Evolutionary conservation across 768 basidiomycete genomes (phyloP).

Genomic region (Candolleomyces eurysporus): DNA sequence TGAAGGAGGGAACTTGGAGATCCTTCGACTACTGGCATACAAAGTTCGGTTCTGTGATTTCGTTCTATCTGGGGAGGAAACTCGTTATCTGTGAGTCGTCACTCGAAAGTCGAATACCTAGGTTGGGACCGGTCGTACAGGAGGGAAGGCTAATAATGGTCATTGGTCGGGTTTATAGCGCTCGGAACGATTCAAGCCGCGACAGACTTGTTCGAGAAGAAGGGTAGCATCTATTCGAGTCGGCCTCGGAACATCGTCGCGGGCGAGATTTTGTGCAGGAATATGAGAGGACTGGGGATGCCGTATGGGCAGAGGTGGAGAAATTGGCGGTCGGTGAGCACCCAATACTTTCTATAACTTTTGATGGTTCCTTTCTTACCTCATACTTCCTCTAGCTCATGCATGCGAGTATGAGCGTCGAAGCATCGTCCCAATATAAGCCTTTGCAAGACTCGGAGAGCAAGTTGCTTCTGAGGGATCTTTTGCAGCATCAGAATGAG

Average conservation of each 20-base stretch:
- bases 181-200: conserved; percentile 28
- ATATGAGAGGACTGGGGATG: conserved; percentile 32
- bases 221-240: conserved; percentile 31
- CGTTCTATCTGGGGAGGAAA: conserved; percentile 19
- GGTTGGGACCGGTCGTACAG: not conserved
- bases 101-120: not conserved
- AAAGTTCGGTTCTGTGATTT: conserved; percentile 17
- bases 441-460: conserved; percentile 21
- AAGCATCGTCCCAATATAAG: conserved; percentile 22
- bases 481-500: conserved; percentile 13
- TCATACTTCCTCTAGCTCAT: too few species aligned
- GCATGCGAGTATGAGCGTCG: conserved; percentile 11
- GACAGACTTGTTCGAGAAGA: conserved; percentile 30
- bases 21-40: not conserved
- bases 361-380: conserved; percentile 6
- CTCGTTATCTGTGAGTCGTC: conserved; percentile 18
- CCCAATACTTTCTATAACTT: not conserved
- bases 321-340: conserved; percentile 30
- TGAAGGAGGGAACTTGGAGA: not conserved
- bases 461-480: conserved; percentile 19
- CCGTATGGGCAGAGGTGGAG: conserved; percentile 30
- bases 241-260: conserved; percentile 31
- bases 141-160: not conserved
- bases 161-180: conserved; percentile 10
- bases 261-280: conserved; percentile 28